phyloP scores from a whole-genome alignment of 2,329 filamentous ascomycete species.

The Nemania bipapillata region DNA sequence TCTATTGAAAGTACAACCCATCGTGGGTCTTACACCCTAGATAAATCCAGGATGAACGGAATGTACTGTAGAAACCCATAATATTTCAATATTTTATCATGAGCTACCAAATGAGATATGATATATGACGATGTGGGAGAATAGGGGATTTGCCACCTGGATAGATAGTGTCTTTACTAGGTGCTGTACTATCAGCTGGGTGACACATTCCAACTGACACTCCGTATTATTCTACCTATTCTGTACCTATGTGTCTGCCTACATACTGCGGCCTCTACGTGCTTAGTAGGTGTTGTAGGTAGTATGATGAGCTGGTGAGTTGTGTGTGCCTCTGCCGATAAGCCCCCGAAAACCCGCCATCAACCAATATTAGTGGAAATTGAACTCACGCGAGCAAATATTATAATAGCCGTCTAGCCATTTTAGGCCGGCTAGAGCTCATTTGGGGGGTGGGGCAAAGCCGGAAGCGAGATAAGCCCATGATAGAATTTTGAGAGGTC shows the following conservation, averaged over 20 bases:
- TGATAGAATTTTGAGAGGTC: conserved; percentile 8
- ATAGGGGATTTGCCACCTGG: neutral
- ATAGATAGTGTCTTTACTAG: too few relatives aligned
- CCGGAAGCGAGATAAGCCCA: conserved; percentile 32
- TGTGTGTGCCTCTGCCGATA: neutral
- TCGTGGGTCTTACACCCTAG: too few relatives aligned
- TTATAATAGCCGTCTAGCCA: conserved; percentile 10
- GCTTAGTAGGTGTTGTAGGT: neutral
- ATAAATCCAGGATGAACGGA: neutral
- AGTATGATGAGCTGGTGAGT: too few relatives aligned
- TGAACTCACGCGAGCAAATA: conserved; percentile 14
- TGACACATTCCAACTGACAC: neutral
- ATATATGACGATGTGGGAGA: conserved; percentile 8
- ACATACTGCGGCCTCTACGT: neutral
- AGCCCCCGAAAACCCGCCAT: conserved; percentile 3
- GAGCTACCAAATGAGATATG: conserved; percentile 4
- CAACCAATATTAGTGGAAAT: conserved; percentile 20
- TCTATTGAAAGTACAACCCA: too few relatives aligned
- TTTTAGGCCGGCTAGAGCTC: conserved; percentile 7
- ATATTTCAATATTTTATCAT: conserved; percentile 12
- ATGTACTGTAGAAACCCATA: conserved; percentile 1
- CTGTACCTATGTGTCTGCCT: too few relatives aligned
- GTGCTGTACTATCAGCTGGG: too few relatives aligned
- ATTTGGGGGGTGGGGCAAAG: conserved; percentile 20
- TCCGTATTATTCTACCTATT: neutral